Conservation (phyloP, 208 protist species). For the Strigomonas culicis region DNA sequence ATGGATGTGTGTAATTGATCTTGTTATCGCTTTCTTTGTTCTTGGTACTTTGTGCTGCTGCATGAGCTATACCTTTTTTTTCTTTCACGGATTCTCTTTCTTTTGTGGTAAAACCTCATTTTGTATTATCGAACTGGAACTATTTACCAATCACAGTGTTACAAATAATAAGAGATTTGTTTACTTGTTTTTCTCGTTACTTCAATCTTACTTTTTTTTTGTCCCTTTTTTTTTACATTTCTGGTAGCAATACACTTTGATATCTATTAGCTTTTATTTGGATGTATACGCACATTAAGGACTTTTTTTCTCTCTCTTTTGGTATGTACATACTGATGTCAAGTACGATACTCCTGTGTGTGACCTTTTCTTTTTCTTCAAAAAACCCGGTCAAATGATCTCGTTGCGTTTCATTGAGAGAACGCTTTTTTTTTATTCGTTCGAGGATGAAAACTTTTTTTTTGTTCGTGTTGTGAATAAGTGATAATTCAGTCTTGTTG, state of each 20-base stretch:
- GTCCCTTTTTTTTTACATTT: background rate
- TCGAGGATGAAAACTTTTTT: too few relatives aligned
- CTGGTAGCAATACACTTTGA: background rate
- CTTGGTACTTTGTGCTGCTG: background rate
- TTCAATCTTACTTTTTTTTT: constrained; percentile 6
- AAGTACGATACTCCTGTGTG: background rate
- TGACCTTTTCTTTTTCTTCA: background rate
- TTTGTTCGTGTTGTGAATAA: background rate
- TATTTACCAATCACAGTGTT: background rate
- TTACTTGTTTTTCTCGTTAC: background rate
- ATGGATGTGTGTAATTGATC: background rate
- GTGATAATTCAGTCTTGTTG: background rate
- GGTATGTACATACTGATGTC: background rate
- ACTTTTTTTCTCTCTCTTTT: background rate
- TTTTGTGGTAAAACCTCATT: background rate
- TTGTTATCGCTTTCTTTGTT: constrained; percentile 5
- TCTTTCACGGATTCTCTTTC: background rate
- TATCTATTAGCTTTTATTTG: background rate
- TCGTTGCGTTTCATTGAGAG: background rate
- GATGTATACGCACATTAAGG: background rate
- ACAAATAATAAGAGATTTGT: background rate
- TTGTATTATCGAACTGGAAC: background rate
- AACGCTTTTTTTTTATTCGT: too few relatives aligned
- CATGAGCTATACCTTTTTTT: background rate
- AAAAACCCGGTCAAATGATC: background rate